Evolutionary conservation across 345 rosid genomes (phyloP).

Genomic region (Syzygium aqueum): DNA sequence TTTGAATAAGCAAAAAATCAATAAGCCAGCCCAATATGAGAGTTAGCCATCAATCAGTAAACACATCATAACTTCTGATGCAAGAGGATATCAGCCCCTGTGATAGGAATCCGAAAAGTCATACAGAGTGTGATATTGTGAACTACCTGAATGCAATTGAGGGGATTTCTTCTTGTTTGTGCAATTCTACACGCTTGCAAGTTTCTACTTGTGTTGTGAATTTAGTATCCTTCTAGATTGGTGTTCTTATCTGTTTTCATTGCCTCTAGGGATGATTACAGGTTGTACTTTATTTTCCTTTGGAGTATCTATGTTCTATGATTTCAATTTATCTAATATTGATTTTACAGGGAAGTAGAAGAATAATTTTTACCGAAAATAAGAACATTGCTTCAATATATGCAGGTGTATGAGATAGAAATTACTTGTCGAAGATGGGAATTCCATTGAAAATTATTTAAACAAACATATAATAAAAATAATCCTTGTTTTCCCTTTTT

Average conservation of each 20-base stretch:
- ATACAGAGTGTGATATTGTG: background rate
- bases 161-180: background rate
- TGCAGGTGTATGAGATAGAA: accelerated
- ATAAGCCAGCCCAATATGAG: background rate
- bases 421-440: background rate
- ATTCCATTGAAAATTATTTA: background rate
- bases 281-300: background rate
- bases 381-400: background rate
- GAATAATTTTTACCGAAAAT: background rate
- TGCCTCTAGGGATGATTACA: background rate
- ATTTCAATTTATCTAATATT: background rate
- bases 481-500: accelerated
- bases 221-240: background rate
- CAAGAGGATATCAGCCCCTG: background rate
- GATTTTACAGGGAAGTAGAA: background rate
- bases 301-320: background rate
- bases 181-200: background rate
- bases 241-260: background rate
- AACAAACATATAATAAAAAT: background rate
- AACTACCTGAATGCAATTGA: background rate
- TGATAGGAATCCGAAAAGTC: background rate
- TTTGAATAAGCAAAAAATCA: background rate
- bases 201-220: background rate
- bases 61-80: background rate
- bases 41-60: background rate